Conservation (phyloP, 2,329 filamentous ascomycete species). For the Pyrenophora teres region DNA sequence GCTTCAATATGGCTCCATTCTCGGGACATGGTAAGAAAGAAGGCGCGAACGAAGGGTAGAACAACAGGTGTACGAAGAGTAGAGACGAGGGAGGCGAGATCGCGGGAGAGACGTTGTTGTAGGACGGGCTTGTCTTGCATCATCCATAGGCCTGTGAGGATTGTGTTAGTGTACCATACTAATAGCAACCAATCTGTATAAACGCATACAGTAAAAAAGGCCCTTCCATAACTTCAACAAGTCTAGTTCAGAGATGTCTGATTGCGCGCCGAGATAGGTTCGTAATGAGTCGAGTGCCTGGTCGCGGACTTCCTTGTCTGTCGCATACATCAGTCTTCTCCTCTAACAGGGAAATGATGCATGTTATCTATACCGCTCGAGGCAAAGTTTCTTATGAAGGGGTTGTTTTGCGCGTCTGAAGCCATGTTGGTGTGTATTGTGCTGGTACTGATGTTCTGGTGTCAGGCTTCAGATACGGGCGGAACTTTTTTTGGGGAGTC, state of each 20-base stretch:
- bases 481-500: slow-evolving; percentile 31
- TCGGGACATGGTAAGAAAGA: slow-evolving; percentile 58
- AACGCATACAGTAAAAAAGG: slow-evolving; percentile 74
- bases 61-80: slow-evolving; percentile 56
- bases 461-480: slow-evolving; percentile 6
- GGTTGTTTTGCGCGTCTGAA: slow-evolving; percentile 56
- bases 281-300: slow-evolving; percentile 77
- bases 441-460: slow-evolving; percentile 6
- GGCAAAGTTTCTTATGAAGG: slow-evolving; percentile 82
- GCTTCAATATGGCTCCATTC: slow-evolving; percentile 59
- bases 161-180: slow-evolving; percentile 13
- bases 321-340: slow-evolving; percentile 14
- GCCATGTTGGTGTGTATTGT: slow-evolving; percentile 30
- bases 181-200: not conserved
- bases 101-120: slow-evolving; percentile 79
- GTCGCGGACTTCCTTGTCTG: slow-evolving; percentile 79
- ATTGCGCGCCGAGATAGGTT: slow-evolving; percentile 71
- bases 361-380: slow-evolving; percentile 69
- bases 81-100: slow-evolving; percentile 73
- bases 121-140: slow-evolving; percentile 89
- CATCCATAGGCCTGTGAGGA: slow-evolving; percentile 75
- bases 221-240: slow-evolving; percentile 92
- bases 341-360: not conserved
- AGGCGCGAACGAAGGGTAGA: slow-evolving; percentile 54
- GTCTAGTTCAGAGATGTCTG: slow-evolving; percentile 69